Evolutionary conservation across 1,139 yeast genomes (phyloP).

Genomic region (Debaryomyces coudertii): DNA sequence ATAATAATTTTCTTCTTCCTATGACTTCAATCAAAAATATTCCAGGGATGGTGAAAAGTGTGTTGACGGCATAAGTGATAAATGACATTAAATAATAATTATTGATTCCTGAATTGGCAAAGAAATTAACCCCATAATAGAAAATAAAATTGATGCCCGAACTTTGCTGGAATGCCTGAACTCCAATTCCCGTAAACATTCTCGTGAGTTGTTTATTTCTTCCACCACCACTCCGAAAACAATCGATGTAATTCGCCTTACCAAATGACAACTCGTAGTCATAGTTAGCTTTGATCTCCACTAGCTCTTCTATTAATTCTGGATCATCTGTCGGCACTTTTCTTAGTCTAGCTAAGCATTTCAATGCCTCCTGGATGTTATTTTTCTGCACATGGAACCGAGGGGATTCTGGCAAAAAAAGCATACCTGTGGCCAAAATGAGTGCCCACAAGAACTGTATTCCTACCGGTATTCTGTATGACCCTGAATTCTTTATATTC

Average conservation of each 20-base stretch:
- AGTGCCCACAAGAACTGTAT: constrained; percentile 71
- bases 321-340: constrained; percentile 56
- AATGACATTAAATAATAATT: constrained; percentile 69
- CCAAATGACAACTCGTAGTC: constrained; percentile 75
- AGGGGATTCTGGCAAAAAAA: constrained; percentile 74
- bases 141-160: constrained; percentile 80
- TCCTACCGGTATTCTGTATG: constrained; percentile 77
- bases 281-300: constrained; percentile 76
- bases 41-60: constrained; percentile 70
- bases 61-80: constrained; percentile 73
- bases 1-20: constrained; percentile 64
- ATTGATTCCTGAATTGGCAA: constrained; percentile 60
- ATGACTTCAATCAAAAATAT: constrained; percentile 66
- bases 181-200: constrained; percentile 67
- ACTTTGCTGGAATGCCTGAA: constrained; percentile 75
- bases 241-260: constrained; percentile 54
- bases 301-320: constrained; percentile 70
- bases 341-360: constrained; percentile 44
- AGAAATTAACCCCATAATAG: constrained; percentile 77
- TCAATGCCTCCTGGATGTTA: constrained; percentile 59
- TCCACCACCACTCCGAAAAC: constrained; percentile 68
- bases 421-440: constrained; percentile 64
- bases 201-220: constrained; percentile 66
- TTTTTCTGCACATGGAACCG: constrained; percentile 68
- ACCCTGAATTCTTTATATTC: constrained; percentile 51